Percentiles rank a stretch among this genome's conserved stretches.
Evolutionary conservation across 345 rosid genomes (phyloP).

Genomic region (Camelina sativa): DNA sequence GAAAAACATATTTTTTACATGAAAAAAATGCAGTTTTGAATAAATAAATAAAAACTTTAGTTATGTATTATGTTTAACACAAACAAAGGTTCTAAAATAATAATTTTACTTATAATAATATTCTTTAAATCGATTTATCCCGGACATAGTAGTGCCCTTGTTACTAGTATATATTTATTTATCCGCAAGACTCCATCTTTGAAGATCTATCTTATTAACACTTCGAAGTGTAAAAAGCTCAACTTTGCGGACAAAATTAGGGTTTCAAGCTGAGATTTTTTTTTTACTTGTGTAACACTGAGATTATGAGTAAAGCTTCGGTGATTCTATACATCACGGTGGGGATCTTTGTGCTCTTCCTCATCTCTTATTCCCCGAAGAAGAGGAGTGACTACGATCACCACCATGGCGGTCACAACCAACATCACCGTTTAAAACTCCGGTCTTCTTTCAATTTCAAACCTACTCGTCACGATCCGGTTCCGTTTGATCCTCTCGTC

Average conservation of each 20-base stretch:
- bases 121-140: no score
- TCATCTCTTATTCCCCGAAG: slow-evolving; percentile 58
- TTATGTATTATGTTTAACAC: no score
- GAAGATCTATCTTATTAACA: slow-evolving; percentile 29
- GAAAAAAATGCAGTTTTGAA: no score
- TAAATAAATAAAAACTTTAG: no score
- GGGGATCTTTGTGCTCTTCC: slow-evolving; percentile 56
- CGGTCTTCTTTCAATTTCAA: slow-evolving; percentile 60
- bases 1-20: no score
- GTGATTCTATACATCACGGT: slow-evolving; percentile 53
- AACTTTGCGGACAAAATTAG: slow-evolving; percentile 24
- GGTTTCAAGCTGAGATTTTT: slow-evolving; percentile 31
- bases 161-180: not conserved
- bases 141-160: no score
- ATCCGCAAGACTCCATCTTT: slow-evolving; percentile 6
- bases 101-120: no score
- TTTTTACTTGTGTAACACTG: not conserved
- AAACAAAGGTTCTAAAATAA: no score
- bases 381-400: slow-evolving; percentile 43
- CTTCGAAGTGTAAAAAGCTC: slow-evolving; percentile 21
- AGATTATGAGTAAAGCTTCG: slow-evolving; percentile 52
- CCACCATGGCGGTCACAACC: slow-evolving; percentile 44
- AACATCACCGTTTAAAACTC: slow-evolving; percentile 62
- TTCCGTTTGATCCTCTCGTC: slow-evolving; percentile 75
- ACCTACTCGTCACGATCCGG: slow-evolving; percentile 53